Evolutionary conservation across 75 land plant genomes (phyloP), one percentile per base, ranked within the genome.

Genomic region (Sequoia sempervirens): DNA sequence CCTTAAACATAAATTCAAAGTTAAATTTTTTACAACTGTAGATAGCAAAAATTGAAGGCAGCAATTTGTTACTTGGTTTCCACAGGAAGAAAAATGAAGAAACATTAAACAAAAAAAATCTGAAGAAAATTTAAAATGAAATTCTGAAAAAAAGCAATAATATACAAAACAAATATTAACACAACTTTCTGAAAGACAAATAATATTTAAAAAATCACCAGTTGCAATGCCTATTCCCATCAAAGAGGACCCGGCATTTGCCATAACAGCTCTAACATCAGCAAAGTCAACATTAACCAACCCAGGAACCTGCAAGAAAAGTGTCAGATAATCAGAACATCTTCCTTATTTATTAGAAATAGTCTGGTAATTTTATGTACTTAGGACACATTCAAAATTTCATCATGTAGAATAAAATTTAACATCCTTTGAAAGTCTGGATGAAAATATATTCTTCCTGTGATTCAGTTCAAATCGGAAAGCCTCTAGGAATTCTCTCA

Each of bases 151-250:
- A 17, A 3, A 45, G 50, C 32, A 45, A 45, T 43, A 40, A n/a
- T 10, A 12, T 10, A 78, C 28, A 45, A 13, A 78, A n/a, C 52
- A 26, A 78, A 78, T 78, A 78, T 45, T 3, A 78, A 43, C 4
- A 78, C n/a, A 78, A 20, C 50, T 26, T n/a, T 14, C 23, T 80
- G 61, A 38, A 38, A 40, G 14, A 18, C 47, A 84, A 52, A 32
- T 54, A 79, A n/a, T 41, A 40, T 50, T 38, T 13, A 7, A 61
- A 7, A 61, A 75, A n/a, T 81, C 88, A 96, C 99, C 99, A 86
- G 98, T 96, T 26, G 97, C 99, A 83, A 95, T 92, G 83, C 99
- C 99, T 80, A 96, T 96, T 41, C 99, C 99, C 97, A 96, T 90
- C 83, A 96, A 85, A 69, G 99, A 96, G 43, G 99, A 96, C 26